Evolutionary conservation across 495 filamentous ascomycete genomes (phyloP).

Genomic region (Hypomontagnella submonticulosa): DNA sequence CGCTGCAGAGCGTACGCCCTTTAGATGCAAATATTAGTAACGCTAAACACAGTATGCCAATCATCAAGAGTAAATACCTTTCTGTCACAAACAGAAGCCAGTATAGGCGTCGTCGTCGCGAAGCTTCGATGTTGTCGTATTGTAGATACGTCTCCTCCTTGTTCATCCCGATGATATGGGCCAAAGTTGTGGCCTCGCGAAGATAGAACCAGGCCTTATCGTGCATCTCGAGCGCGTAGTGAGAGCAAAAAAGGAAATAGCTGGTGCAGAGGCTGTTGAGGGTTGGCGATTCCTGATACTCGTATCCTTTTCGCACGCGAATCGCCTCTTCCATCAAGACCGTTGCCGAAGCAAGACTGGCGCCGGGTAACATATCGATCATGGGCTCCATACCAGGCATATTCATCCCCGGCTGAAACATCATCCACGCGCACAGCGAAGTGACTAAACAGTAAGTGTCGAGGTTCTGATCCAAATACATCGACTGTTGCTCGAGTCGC

Average conservation of each 20-base stretch:
- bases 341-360: conserved; percentile 65
- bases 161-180: conserved; percentile 67
- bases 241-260: conserved; percentile 82
- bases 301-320: conserved; percentile 77
- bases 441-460: conserved; percentile 83
- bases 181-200: conserved; percentile 74
- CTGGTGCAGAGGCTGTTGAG: conserved; percentile 77
- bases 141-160: conserved; percentile 69
- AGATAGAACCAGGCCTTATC: conserved; percentile 80
- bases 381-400: conserved; percentile 65
- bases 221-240: conserved; percentile 77
- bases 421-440: conserved; percentile 83
- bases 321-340: conserved; percentile 80
- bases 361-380: conserved; percentile 63
- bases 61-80: conserved; percentile 57
- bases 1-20: conserved; percentile 80
- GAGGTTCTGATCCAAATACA: conserved; percentile 71
- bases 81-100: conserved; percentile 80
- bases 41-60: not conserved
- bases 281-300: conserved; percentile 76
- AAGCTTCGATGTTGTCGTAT: conserved; percentile 64
- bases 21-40: conserved; percentile 21
- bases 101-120: conserved; percentile 69
- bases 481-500: conserved; percentile 70
- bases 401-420: conserved; percentile 83